These are phyloP conservation scores for Leccinum olivaceopallidum DNA, from an alignment of 768 basidiomycete genomes.

Conservation along the genomic window DNA sequence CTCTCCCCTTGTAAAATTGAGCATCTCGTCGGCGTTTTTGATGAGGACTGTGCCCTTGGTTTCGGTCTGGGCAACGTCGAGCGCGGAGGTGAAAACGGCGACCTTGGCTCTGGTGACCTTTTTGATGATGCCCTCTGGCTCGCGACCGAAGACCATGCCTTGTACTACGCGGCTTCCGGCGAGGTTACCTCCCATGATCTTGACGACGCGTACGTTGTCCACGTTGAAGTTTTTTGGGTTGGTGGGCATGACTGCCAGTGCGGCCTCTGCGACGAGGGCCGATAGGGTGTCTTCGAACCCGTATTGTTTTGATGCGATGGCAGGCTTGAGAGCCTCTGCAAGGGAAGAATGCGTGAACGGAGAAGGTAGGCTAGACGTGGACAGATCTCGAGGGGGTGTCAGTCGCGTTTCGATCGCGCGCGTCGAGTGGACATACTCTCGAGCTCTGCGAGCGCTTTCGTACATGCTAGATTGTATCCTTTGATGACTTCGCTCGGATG, in stretches of 20 bases:
- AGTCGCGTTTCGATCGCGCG: conserved; percentile 11
- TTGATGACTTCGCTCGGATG: conserved; percentile 95
- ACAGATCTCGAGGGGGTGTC: conserved; percentile 52
- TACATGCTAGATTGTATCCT: conserved; percentile 90
- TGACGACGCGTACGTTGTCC: conserved; percentile 97
- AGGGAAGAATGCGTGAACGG: conserved; percentile 74
- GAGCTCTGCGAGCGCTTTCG: conserved; percentile 82
- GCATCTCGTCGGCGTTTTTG: conserved; percentile 93
- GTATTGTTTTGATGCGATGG: conserved; percentile 97
- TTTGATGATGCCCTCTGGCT: conserved; percentile 90
- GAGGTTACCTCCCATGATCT: conserved; percentile 96
- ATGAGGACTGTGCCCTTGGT: conserved; percentile 98
- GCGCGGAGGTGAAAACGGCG: conserved; percentile 89
- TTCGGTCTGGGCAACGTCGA: conserved; percentile 96
- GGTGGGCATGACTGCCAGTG: conserved; percentile 85
- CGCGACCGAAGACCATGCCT: conserved; percentile 97
- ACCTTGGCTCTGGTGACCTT: conserved; percentile 88
- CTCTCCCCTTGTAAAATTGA: conserved; percentile 95
- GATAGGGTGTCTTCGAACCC: conserved; percentile 86
- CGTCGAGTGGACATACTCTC: conserved; percentile 64
- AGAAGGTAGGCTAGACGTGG: conserved; percentile 65
- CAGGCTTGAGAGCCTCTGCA: conserved; percentile 77
- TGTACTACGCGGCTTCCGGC: conserved; percentile 82
- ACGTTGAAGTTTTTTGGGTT: conserved; percentile 95
- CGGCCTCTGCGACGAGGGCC: conserved; percentile 88